Evolutionary conservation across 768 basidiomycete species (phyloP), one percentile per base, ranked within the genome.

Genomic region (Hemileccinum rubropunctum): DNA sequence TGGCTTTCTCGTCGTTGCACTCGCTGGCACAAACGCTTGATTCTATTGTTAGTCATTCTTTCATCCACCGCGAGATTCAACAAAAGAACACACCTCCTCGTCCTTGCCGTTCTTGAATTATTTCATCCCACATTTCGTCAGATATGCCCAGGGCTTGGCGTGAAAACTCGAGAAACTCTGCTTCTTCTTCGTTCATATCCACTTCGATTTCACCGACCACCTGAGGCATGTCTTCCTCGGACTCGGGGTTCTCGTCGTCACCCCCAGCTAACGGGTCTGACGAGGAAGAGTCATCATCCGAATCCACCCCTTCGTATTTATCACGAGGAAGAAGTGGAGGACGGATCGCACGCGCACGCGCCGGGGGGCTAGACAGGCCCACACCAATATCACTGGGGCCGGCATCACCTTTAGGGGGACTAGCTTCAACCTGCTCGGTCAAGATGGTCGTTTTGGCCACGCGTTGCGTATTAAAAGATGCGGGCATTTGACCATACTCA

Each of bases 141-240:
- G 77, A 80, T 53, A 99, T 88, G 1, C 97, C 97, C 32, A 98
- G 72, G 5, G 89, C 82, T 59, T 98, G 91, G 40, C 92, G 82
- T 12, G 97, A 89, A 68, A 99, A 99, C 69, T 92, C 88, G 27
- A 99, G 71, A 57, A 98, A 99, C 58, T 97, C 95, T 58, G 89
- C 92, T 69, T 91, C 82, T 69, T 99, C 97, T 58, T 91, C 86
- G 1, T 76, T 81, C 92, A 98, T 95, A 57, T 97, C 87, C 30
- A 94, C 77, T 59, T 94, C 93, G 4, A 92, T 71, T 18, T 93
- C 88, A 14, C 86, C 90, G 2, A 90, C 83, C 3, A 95, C 77
- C 58, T 88, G 84, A 0, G 92, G 91, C n/a, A 73, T 73, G 42
- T 94, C 91, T 48, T 91, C 88, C 36, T 89, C 92, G 4, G 77